Percentiles rank a stretch among this genome's conserved stretches.
These are phyloP conservation scores for Scleroderma bovista DNA, from an alignment of 768 basidiomycete species.

Conservation along the genomic window DNA sequence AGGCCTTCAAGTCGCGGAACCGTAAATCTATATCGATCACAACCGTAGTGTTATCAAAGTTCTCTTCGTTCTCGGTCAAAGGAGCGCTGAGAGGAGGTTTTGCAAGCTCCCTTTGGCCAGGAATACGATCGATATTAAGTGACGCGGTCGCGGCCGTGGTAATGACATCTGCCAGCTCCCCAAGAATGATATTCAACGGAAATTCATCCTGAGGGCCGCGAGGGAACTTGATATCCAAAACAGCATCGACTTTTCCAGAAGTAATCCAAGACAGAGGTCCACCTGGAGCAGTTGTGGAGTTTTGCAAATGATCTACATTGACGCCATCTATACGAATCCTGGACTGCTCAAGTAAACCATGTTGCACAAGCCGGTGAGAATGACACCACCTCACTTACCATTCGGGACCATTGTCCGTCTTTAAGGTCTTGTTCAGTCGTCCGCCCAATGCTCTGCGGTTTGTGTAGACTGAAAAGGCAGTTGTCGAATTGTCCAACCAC, in stretches of 20 bases:
- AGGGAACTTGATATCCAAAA: slow-evolving; percentile 97
- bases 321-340: slow-evolving; percentile 96
- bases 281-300: slow-evolving; percentile 72
- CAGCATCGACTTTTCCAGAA: slow-evolving; percentile 93
- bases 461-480: slow-evolving; percentile 93
- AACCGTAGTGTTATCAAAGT: slow-evolving; percentile 41
- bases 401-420: slow-evolving; percentile 80
- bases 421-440: slow-evolving; percentile 82
- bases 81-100: slow-evolving; percentile 83
- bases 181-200: slow-evolving; percentile 75
- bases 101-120: slow-evolving; percentile 81
- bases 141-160: slow-evolving; percentile 52
- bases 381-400: slow-evolving; percentile 54
- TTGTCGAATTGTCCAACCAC: slow-evolving; percentile 98
- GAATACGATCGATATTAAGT: slow-evolving; percentile 55
- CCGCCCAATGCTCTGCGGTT: slow-evolving; percentile 91
- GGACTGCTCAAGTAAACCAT: slow-evolving; percentile 45
- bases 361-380: background rate
- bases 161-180: slow-evolving; percentile 88
- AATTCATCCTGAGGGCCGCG: slow-evolving; percentile 65
- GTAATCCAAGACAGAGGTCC: slow-evolving; percentile 94
- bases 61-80: slow-evolving; percentile 29
- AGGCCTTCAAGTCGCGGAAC: slow-evolving; percentile 93
- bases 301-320: slow-evolving; percentile 91
- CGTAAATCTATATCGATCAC: slow-evolving; percentile 90